Evolutionary conservation across 2,329 filamentous ascomycete species (phyloP).

Genomic region (Epichloe typhina): DNA sequence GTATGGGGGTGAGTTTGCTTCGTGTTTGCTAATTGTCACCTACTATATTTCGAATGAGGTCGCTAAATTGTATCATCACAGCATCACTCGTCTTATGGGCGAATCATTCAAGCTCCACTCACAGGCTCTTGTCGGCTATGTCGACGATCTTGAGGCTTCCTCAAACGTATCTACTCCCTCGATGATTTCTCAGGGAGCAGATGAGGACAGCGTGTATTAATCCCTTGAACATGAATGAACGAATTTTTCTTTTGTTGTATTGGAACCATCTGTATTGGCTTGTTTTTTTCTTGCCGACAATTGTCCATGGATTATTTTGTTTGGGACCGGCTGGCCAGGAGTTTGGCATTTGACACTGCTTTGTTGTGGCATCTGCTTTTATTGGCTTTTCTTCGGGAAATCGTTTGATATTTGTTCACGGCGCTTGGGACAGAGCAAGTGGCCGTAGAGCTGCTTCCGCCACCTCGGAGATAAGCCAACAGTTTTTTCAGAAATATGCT

Average conservation of each 20-base stretch:
- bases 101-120: conserved; percentile 96
- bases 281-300: not conserved
- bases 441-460: conserved; percentile 13
- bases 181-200: conserved; percentile 58
- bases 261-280: not conserved
- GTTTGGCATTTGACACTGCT: conserved; percentile 17
- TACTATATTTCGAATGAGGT: not conserved
- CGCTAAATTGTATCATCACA: conserved; percentile 23
- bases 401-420: conserved; percentile 18
- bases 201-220: conserved; percentile 62
- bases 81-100: conserved; percentile 90
- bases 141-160: conserved; percentile 65
- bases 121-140: conserved; percentile 86
- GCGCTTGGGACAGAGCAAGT: conserved; percentile 25
- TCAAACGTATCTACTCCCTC: conserved; percentile 58
- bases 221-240: conserved; percentile 34
- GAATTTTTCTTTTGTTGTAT: conserved; percentile 18
- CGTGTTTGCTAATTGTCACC: not conserved
- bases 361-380: conserved; percentile 16
- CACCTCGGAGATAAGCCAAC: conserved; percentile 5
- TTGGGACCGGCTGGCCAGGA: conserved; percentile 4
- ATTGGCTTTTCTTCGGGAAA: conserved; percentile 7
- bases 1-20: conserved; percentile 82
- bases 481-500: conserved; percentile 2
- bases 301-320: not conserved